Evolutionary conservation across 2,329 filamentous ascomycete genomes (phyloP), one percentile per base, ranked within the genome.

Genomic region (Pseudogymnoascus sp.): DNA sequence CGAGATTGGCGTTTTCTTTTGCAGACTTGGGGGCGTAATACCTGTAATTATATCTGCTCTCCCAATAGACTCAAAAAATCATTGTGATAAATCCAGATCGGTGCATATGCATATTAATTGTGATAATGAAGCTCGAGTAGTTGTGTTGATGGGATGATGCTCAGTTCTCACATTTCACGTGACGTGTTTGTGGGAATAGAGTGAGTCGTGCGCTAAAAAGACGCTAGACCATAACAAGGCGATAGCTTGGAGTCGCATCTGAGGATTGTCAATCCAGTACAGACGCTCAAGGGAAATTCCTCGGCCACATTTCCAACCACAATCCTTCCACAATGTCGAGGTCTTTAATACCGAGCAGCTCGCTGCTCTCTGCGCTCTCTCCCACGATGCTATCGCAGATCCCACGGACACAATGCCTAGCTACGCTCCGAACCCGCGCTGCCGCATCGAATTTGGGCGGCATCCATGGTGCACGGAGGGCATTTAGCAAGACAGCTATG

Each of bases 241-340:
- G 50, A 56, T 56, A 56, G 50, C 50, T 56, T 21, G 50, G 25
- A 56, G 50, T 56, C 50, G 50, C 25, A 56, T 56, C 50, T 18
- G 50, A 34, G 50, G 50, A 56, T 56, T 56, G 50, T 12, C 50
- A 56, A 56, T 56, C 46, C 50, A 4, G 1, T 21, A 2, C 50
- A 56, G 28, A 56, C 50, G 16, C 3, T 50, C 44, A 21, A 56
- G 50, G 50, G 50, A 56, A 56, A 56, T 36, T 56, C 28, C 10
- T 31, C 50, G 11, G 28, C 11, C 28, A 56, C 50, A 14, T 18
- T 36, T 36, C 28, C 28, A 14, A 56, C 11, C 50, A 34, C 44
- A 50, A 50, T 21, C 6, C 16, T 56, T 5, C 50, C 44, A 65
- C 31, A 46, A 70, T 71, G 70, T 63, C 70, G n/a, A 73, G 67